These are phyloP conservation scores for Coemansia sp. DNA, from an alignment of 192 early-diverging fungal genomes.

Conservation along the genomic window DNA sequence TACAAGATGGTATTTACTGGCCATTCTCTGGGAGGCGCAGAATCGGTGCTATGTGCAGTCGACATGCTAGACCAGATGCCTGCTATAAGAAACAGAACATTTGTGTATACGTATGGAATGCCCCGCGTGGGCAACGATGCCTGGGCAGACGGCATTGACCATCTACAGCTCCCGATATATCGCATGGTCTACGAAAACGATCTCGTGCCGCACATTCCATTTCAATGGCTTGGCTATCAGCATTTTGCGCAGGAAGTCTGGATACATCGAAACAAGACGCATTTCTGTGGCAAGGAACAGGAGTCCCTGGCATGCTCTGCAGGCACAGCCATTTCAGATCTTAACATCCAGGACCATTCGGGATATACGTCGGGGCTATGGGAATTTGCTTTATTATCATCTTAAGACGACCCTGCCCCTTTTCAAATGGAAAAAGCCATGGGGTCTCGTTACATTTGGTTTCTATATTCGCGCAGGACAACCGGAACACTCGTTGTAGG, in stretches of 20 bases:
- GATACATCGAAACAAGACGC: slow-evolving; percentile 38
- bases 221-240: slow-evolving; percentile 50
- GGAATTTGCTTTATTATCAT: slow-evolving; percentile 15
- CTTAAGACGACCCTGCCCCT: not conserved
- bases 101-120: slow-evolving; percentile 52
- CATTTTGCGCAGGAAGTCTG: slow-evolving; percentile 49
- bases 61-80: slow-evolving; percentile 26
- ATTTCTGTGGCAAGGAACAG: slow-evolving; percentile 35
- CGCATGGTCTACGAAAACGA: slow-evolving; percentile 45
- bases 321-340: slow-evolving; percentile 19
- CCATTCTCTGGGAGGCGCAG: slow-evolving; percentile 53
- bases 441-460: slow-evolving; percentile 14
- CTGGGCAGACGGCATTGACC: slow-evolving; percentile 35
- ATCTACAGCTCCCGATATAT: slow-evolving; percentile 27
- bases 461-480: slow-evolving; percentile 59
- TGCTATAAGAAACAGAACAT: slow-evolving; percentile 23
- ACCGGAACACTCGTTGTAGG: slow-evolving; percentile 85
- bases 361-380: slow-evolving; percentile 34
- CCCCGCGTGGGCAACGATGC: slow-evolving; percentile 45
- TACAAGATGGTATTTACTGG: slow-evolving; percentile 53
- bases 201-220: slow-evolving; percentile 51
- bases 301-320: slow-evolving; percentile 35
- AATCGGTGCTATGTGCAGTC: slow-evolving; percentile 41
- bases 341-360: slow-evolving; percentile 45
- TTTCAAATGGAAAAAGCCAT: not conserved